Evolutionary conservation across 176 grass and related monocot species (phyloP).

Genomic region (Oryza brachyantha): DNA sequence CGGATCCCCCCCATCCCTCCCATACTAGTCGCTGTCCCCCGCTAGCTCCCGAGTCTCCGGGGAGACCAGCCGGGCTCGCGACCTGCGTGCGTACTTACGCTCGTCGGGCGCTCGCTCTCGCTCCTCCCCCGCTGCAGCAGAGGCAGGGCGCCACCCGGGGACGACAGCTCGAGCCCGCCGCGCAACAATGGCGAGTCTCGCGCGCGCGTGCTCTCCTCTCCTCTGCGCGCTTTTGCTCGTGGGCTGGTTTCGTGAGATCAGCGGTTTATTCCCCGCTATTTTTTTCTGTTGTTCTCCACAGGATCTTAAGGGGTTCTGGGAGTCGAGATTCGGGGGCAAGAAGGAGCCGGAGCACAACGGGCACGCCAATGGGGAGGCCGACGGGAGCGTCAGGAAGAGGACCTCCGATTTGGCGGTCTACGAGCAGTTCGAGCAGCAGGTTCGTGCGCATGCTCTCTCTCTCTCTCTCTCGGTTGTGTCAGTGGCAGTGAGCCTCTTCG

Average conservation of each 20-base stretch:
- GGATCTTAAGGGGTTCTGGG: slow-evolving; percentile 83
- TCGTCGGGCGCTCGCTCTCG: slow-evolving; percentile 18
- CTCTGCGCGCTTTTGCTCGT: background rate
- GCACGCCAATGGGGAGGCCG: background rate
- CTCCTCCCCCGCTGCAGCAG: background rate
- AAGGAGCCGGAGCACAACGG: slow-evolving; percentile 46
- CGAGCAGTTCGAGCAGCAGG: slow-evolving; percentile 95
- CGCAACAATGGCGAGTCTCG: slow-evolving; percentile 26
- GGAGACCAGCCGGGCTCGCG: slow-evolving; percentile 15
- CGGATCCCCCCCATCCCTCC: background rate
- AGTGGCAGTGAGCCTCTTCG: background rate
- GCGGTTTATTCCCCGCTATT: background rate
- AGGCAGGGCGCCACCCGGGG: background rate
- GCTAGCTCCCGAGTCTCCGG: slow-evolving; percentile 12
- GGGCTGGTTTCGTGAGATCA: background rate
- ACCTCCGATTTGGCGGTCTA: slow-evolving; percentile 73
- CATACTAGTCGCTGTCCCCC: background rate
- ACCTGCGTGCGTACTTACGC: background rate
- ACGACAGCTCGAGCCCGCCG: background rate
- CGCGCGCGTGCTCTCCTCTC: too few relatives aligned
- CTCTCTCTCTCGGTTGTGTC: background rate
- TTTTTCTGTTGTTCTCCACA: too few relatives aligned
- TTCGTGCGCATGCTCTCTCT: background rate
- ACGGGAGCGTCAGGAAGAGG: slow-evolving; percentile 62
- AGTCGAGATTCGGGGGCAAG: slow-evolving; percentile 72